Base-by-base conservation (phyloP, 2,329 filamentous ascomycete genomes). In the Aspergillus sp. region DNA sequence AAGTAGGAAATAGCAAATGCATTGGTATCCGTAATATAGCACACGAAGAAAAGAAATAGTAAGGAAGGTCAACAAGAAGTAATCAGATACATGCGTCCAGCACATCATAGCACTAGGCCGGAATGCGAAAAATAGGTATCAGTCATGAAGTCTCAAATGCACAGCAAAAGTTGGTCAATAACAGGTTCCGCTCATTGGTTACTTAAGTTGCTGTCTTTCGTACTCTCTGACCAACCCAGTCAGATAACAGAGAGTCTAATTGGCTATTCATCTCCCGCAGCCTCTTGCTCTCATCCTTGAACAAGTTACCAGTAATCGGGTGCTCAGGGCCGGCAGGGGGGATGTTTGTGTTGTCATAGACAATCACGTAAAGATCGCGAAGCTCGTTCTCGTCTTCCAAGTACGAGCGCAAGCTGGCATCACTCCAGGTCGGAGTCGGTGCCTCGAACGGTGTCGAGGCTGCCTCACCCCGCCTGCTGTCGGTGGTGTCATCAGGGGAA, bases 351-450 rank as follows among this genome's bases (percentile, higher is more conserved):
- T 93, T 96, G 75, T 98, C 93, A 70, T 96, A 93, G 27, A 99
- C 91, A 60, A 99, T 89, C 39, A 93, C 84, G 51, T 98, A 82
- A 71, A 98, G 84, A 71, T 99, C 93, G 51, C 91, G 86, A 64
- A 99, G 91, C 62, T 96, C 91, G 34, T 88, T 87, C 60, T 91
- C 87, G 65, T 95, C 91, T 64, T 98, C 93, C 68, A 98, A 89
- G 76, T 97, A 99, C 13, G 90, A 88, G 59, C 91, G 86, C 27
- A 99, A 83, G 66, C 87, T 90, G 56, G 86, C 82, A 73, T 98
- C 93, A 61, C 91, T 93, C 95, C 95, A 99, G 0, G 86, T 85
- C 24, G 87, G 82, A 19, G 83, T 82, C 15, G 69, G 67, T 27
- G 83, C 79, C 22, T 84, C 83, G 37, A 83, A 82, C 17, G 82